phyloP scores from a whole-genome alignment of 2,329 filamentous ascomycete species.

The Tolypocladium capitatum region DNA sequence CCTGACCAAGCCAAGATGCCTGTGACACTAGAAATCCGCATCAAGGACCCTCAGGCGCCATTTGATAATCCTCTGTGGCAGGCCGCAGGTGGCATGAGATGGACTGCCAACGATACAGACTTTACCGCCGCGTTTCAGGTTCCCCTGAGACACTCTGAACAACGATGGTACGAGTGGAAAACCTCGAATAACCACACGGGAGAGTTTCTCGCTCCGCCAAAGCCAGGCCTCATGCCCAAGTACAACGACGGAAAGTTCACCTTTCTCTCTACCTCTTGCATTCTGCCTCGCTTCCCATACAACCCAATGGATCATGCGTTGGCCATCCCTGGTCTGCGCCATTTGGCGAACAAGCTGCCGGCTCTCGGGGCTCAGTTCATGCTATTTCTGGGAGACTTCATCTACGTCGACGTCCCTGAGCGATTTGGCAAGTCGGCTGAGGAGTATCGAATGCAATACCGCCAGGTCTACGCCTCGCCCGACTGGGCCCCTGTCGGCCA shows the following conservation, averaged over 20 bases:
- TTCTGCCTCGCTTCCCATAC: slow-evolving; percentile 85
- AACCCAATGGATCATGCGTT: slow-evolving; percentile 71
- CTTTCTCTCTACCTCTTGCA: slow-evolving; percentile 85
- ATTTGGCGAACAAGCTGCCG: slow-evolving; percentile 61
- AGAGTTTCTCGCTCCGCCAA: slow-evolving; percentile 66
- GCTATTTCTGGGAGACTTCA: slow-evolving; percentile 78
- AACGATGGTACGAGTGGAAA: slow-evolving; percentile 68
- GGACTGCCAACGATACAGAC: slow-evolving; percentile 65
- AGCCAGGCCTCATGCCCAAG: slow-evolving; percentile 47
- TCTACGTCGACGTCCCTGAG: slow-evolving; percentile 79
- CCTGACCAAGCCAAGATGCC: slow-evolving; percentile 64
- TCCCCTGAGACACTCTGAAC: slow-evolving; percentile 47
- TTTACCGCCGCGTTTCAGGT: slow-evolving; percentile 63
- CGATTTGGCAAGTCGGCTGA: slow-evolving; percentile 59
- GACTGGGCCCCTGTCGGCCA: slow-evolving; percentile 69
- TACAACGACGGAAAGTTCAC: slow-evolving; percentile 61
- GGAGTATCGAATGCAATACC: slow-evolving; percentile 82
- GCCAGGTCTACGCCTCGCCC: slow-evolving; percentile 88
- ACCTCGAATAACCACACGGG: slow-evolving; percentile 81
- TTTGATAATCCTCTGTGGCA: slow-evolving; percentile 53
- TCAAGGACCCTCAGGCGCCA: slow-evolving; percentile 35
- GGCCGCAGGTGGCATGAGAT: slow-evolving; percentile 47
- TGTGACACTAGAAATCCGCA: slow-evolving; percentile 53
- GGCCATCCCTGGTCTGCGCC: slow-evolving; percentile 64
- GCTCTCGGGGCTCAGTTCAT: slow-evolving; percentile 63